phyloP scores from a whole-genome alignment of 441 rosid genomes.

The Breynia disticha region DNA sequence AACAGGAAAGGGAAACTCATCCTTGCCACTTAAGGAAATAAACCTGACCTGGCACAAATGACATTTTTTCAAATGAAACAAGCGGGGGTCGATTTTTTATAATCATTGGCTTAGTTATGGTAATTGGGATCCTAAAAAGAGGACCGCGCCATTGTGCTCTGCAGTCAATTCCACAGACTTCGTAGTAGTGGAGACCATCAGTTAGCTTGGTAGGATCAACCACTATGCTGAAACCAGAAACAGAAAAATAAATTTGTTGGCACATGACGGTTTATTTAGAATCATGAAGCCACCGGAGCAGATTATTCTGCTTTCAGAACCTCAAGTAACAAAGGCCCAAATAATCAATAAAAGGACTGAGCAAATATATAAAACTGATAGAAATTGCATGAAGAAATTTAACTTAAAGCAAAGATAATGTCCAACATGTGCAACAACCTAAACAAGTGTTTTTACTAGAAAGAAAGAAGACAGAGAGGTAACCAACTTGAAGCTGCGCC shows the following conservation, averaged over 20 bases:
- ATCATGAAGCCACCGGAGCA: neutral
- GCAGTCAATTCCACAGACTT: conserved; percentile 92
- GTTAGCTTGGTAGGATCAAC: conserved; percentile 86
- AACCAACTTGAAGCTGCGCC: conserved; percentile 97
- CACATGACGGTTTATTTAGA: neutral
- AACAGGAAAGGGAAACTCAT: too few relatives aligned
- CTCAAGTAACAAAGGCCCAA: conserved; percentile 1
- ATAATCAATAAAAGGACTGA: neutral
- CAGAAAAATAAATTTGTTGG: neutral
- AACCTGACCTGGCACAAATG: conserved; percentile 74
- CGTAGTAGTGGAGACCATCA: conserved; percentile 85
- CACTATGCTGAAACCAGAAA: conserved; percentile 57
- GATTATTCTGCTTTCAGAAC: neutral
- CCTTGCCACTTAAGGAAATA: neutral
- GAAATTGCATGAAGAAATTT: neutral
- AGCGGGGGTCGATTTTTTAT: conserved; percentile 58
- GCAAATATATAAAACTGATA: neutral
- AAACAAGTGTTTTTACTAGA: neutral
- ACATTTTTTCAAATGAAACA: conserved; percentile 64
- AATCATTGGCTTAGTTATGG: conserved; percentile 74
- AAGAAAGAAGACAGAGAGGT: conserved; percentile 8
- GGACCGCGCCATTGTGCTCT: conserved; percentile 95
- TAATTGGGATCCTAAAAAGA: conserved; percentile 78
- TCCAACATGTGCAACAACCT: too few relatives aligned
- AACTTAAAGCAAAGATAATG: too few relatives aligned